Evolutionary conservation across 352 stramenopile genomes (phyloP).

Genomic region (Peronosclerospora sorghi): DNA sequence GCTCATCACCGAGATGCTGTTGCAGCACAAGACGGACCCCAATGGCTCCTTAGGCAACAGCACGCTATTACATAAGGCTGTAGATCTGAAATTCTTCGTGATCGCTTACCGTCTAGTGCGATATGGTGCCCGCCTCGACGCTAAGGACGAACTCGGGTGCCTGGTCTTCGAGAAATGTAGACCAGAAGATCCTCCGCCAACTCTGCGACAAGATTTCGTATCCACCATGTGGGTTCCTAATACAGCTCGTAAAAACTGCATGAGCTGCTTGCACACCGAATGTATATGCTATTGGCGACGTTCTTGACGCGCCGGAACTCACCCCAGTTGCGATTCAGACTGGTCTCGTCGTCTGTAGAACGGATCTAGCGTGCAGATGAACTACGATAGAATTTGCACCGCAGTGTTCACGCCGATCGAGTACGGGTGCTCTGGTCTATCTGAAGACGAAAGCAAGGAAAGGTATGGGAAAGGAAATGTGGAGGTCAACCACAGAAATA

Average conservation of each 20-base stretch:
- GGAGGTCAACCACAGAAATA: constrained; percentile 94
- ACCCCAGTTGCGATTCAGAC: constrained; percentile 97
- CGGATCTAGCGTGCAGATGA: constrained; percentile 71
- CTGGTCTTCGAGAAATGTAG: constrained; percentile 83
- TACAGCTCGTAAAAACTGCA: constrained; percentile 58
- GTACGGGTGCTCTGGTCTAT: constrained; percentile 94
- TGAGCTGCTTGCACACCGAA: constrained; percentile 85
- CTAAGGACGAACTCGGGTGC: constrained; percentile 58
- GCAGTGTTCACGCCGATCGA: constrained; percentile 97
- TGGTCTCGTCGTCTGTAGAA: constrained; percentile 89
- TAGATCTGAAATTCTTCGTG: constrained; percentile 58
- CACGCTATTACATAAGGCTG: constrained; percentile 60
- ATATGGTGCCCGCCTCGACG: constrained; percentile 62
- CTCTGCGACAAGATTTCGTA: constrained; percentile 67
- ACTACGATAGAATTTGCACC: constrained; percentile 88
- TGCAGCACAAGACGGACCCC: constrained; percentile 62
- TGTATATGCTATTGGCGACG: constrained; percentile 96
- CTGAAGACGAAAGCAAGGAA: constrained; percentile 90
- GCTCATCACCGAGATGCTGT: constrained; percentile 66
- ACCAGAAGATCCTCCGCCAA: constrained; percentile 58
- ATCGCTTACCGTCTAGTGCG: constrained; percentile 71
- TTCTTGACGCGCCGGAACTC: constrained; percentile 93
- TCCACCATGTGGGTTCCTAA: constrained; percentile 75
- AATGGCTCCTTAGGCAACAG: constrained; percentile 55
- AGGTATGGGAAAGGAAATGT: constrained; percentile 86